phyloP scores from a whole-genome alignment of 495 filamentous ascomycete genomes.

The Neurospora pannonica region DNA sequence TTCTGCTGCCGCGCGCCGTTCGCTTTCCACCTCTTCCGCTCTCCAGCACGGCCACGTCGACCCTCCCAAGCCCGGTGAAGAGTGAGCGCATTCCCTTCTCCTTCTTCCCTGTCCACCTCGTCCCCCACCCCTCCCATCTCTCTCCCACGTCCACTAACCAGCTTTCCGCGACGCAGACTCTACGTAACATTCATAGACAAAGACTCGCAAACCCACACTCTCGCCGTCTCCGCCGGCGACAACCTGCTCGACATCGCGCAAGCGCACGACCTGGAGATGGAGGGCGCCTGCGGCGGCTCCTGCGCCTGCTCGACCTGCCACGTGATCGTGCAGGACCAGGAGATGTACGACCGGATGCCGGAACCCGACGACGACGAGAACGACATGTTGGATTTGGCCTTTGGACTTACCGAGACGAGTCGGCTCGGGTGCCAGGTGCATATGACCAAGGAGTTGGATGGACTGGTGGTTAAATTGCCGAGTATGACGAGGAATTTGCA shows the following conservation, averaged over 20 bases:
- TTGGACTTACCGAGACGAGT: conserved; percentile 91
- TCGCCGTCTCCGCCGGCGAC: conserved; percentile 76
- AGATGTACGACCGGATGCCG: conserved; percentile 81
- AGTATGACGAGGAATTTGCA: conserved; percentile 94
- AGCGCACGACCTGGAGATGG: conserved; percentile 93
- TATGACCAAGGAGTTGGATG: conserved; percentile 86
- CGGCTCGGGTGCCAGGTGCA: conserved; percentile 89
- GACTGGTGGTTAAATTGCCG: conserved; percentile 72
- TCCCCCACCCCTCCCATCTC: not conserved
- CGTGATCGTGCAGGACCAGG: conserved; percentile 77
- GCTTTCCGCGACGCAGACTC: conserved; percentile 42
- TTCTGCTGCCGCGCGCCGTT: not conserved
- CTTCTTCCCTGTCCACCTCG: not conserved
- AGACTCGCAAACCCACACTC: conserved; percentile 62
- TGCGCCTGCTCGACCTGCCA: conserved; percentile 98
- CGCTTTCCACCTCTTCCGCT: conserved; percentile 56
- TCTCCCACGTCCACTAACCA: no score
- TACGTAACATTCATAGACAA: conserved; percentile 92
- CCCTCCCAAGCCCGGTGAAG: conserved; percentile 86
- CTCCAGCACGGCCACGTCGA: conserved; percentile 67
- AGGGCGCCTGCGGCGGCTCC: conserved; percentile 91
- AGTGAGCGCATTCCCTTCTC: conserved; percentile 30
- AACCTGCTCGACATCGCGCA: conserved; percentile 94
- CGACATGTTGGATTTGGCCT: conserved; percentile 96
- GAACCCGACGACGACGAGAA: conserved; percentile 97